Evolutionary conservation across 164 flowering plant genomes (phyloP), one percentile per base, ranked within the genome.

Genomic region (Stephania japonica): DNA sequence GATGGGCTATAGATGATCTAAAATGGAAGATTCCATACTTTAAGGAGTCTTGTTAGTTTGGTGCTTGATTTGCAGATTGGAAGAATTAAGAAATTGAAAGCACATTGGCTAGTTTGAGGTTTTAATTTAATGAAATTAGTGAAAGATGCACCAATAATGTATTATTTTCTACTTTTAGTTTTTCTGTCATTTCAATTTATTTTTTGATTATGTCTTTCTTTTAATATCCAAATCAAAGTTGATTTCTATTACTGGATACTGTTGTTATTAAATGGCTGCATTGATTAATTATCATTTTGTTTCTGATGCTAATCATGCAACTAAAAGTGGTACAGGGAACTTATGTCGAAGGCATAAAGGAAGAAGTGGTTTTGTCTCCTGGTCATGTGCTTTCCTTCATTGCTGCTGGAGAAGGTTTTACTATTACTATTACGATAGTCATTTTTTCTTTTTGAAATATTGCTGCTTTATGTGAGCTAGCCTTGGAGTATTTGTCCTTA

Each of bases 351-450:
- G 99, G 99, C 26, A 93, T 96, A 76, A 96, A 96, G 85, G 98
- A 96, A 77, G 99, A 96, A 85, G 98, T 96, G 74, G 98, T 96
- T 75, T 83, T 96, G 77, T 96, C 99, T 67, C 99, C 99, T 73
- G 99, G 99, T 26, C 99, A 96, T 85, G 99, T 89, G 21, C 91
- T 96, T 75, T 96, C 99, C 72, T 96, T 96, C 75, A 93, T 96
- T 86, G 99, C 99, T 75, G 94, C 99, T 74, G 99, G 99, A 41
- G 98, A 96, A 91, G 99, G 99, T 96, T 82, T 7, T 12, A 6
- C 56, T 44, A 9, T 44, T 44, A 13, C 14, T 47, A 16, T 47
- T 47, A 11, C 16, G 53, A 11, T 47, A 11, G 12, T 47, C 53
- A 47, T 47, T 8, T 47, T 47, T 47, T 47, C 16, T 18, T 59